Evolutionary conservation across 768 basidiomycete genomes (phyloP), one percentile per base, ranked within the genome.

Genomic region (Pleurotus eryngii): DNA sequence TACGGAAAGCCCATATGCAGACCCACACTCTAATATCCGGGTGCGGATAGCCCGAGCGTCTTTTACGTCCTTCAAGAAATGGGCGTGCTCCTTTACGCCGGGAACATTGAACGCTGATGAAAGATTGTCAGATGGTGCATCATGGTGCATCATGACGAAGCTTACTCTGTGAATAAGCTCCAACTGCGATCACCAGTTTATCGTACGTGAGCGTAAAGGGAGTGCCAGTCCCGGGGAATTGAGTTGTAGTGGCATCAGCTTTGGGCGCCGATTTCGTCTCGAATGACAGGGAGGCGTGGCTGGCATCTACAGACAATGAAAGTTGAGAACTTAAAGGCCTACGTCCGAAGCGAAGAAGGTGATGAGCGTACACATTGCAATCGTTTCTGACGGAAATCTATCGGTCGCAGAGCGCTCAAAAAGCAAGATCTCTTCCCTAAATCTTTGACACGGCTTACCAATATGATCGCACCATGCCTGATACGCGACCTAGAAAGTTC

Each of bases 81-180:
- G 82, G 0, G 87, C 89, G 61, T 91, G 77, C 62, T 92, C 84
- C 68, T 93, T 90, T 43, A 92, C 87, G 1, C 89, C 89, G 1
- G 87, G 87, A 43, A 87, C 76, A 59, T 81, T 72, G 71, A 89
- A 89, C 3, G 87, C 86, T 87, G 61, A 30, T 26, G 24, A 26
- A 48, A 9, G 46, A 48, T 48, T 20, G 24, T 15, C 18, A 48
- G 22, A 22, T 48, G 17, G 14, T n/a, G 43, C 24, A 26, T 26
- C 4, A 45, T 11, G 3, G 8, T 20, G 17, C 53, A 15, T 53
- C 24, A 3, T 3, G 30, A 53, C 51, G 7, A 47, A 3, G 62
- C 81, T 50, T 64, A 90, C 91, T 94, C 67, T 93, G 90, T 2
- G 82, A 84, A 71, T 94, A 94, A 46, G 89, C 88, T 2, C 93